phyloP scores from a whole-genome alignment of 192 early-diverging fungal species.

The Helicostylum pulchrum region DNA sequence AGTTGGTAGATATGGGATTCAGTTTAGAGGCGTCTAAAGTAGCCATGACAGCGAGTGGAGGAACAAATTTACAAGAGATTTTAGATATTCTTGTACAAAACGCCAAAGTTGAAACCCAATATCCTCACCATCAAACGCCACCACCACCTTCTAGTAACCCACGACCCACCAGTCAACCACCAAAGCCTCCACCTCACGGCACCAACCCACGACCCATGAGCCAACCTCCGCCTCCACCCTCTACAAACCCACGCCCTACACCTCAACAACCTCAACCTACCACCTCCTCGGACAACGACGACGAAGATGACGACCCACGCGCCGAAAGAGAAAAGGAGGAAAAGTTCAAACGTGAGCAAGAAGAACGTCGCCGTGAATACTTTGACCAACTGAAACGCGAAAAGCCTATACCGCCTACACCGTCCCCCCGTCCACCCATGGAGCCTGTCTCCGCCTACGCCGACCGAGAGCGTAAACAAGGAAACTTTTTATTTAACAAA shows the following conservation, averaged over 20 bases:
- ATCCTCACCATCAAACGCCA: background rate
- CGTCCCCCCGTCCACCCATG: slow-evolving; percentile 31
- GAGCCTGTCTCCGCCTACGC: slow-evolving; percentile 43
- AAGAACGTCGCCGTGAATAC: background rate
- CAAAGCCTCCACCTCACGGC: slow-evolving; percentile 2
- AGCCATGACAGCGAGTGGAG: slow-evolving; percentile 67
- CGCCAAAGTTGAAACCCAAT: slow-evolving; percentile 4
- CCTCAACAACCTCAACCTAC: slow-evolving; percentile 9
- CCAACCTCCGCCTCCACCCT: background rate
- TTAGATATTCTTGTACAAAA: slow-evolving; percentile 47
- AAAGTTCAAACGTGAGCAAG: no score
- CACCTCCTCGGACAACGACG: slow-evolving; percentile 37
- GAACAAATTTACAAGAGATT: slow-evolving; percentile 55
- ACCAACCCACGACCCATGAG: background rate
- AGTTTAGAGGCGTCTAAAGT: slow-evolving; percentile 55
- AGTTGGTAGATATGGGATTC: slow-evolving; percentile 82
- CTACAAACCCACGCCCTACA: background rate
- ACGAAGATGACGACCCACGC: background rate
- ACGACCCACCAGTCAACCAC: slow-evolving; percentile 38
- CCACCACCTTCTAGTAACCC: background rate
- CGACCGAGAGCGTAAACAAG: slow-evolving; percentile 40
- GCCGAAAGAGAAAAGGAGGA: background rate
- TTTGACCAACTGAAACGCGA: background rate
- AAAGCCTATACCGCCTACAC: slow-evolving; percentile 7
- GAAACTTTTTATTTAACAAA: slow-evolving; percentile 83